Base-by-base conservation (phyloP, 129 eudicot species). In the Centrapalus pauciflorus region DNA sequence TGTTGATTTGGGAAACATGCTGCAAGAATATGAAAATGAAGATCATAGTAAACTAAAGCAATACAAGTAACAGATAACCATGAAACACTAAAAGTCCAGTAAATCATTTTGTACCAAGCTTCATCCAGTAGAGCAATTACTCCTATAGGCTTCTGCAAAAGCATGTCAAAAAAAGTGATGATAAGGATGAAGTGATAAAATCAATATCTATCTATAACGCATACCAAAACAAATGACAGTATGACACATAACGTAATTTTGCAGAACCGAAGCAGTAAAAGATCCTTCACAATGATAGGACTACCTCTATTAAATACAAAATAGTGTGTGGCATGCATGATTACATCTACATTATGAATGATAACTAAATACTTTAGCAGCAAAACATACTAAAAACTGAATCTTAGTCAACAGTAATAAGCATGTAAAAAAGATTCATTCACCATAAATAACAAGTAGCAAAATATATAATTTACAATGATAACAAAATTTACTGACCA, bases 1-100 rank as follows among this genome's bases (percentile, higher is more conserved):
- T n/a, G 99, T 93, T 68, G 99, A 93, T 69, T 82, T 93, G 40
- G 99, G 99, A 70, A 93, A 93, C 99, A 93, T 93, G 84, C 99
- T 93, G 89, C 87, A 82, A 29, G 56, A 48, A 67, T 16, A 73
- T 25, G 23, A 69, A 46, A 60, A 72, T 46, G 56, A 80, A 51
- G 61, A 75, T 66, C 32, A 61, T 52, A 56, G 65, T 13, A 79
- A 55, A 62, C 37, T 56, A 58, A 25, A 38, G 71, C 19, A 17
- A 55, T 52, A 60, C 20, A 23, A 56, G 32, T 25, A 45, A 41
- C 65, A 71, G 75, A 67, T 33, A 37, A 77, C 37, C 16, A 63
- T 67, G 50, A 45, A 75, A 48, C 60, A 73, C 61, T 59, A 61
- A 8, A 49, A 75, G 51, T 40, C 61, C 33, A 29, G 66, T 75